phyloP scores from a whole-genome alignment of 2,329 filamentous ascomycete species.

The Fusarium sterilihyphosum region DNA sequence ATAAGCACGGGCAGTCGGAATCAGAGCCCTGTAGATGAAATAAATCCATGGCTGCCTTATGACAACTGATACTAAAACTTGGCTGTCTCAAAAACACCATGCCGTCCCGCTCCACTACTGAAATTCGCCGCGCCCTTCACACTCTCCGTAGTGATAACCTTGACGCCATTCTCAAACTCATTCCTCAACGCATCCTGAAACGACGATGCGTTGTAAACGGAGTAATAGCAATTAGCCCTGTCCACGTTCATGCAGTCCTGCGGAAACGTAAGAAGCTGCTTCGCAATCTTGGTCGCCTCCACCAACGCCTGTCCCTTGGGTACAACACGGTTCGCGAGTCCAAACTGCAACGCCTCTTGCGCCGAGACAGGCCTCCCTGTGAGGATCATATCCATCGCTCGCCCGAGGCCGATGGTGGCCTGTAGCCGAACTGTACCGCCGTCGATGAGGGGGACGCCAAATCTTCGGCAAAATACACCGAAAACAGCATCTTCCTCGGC shows the following conservation, averaged over 20 bases:
- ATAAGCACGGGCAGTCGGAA: no score
- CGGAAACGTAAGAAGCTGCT: constrained; percentile 3
- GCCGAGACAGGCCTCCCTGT: not conserved
- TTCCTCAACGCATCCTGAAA: constrained; percentile 19
- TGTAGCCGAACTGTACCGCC: constrained; percentile 15
- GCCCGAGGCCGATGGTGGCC: constrained; percentile 2
- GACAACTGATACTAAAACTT: not conserved
- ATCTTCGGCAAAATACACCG: constrained; percentile 12
- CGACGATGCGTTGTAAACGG: not conserved
- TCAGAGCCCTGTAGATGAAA: no score
- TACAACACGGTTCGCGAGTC: constrained; percentile 3
- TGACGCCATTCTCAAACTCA: constrained; percentile 10
- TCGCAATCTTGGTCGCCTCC: constrained; percentile 17
- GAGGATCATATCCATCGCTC: constrained; percentile 18
- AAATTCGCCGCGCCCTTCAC: constrained; percentile 3
- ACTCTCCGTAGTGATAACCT: not conserved
- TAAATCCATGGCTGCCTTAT: not conserved
- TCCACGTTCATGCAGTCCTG: constrained; percentile 14
- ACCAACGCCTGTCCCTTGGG: not conserved
- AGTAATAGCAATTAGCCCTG: constrained; percentile 2
- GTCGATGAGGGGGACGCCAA: constrained; percentile 16
- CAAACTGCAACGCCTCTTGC: constrained; percentile 16
- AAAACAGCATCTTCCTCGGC: constrained; percentile 4
- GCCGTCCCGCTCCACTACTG: not conserved
- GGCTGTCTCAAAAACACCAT: not conserved